Evolutionary conservation across 352 stramenopile genomes (phyloP).

Genomic region (Globisporangium splendens): DNA sequence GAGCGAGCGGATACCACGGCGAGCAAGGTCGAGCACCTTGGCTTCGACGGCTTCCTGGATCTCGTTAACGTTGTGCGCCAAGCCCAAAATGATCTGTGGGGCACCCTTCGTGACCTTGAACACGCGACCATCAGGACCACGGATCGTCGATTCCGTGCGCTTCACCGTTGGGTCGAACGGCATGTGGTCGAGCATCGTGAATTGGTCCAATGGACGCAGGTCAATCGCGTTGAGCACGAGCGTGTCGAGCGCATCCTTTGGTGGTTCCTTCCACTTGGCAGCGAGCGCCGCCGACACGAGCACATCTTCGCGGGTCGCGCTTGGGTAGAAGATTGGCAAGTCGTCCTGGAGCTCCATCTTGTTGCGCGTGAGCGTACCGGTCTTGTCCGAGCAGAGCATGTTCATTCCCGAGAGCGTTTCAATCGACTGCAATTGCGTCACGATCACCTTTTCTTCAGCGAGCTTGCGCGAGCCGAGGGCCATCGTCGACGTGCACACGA

Average conservation of each 20-base stretch:
- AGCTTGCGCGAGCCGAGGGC: slow-evolving; percentile 90
- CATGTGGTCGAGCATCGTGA: slow-evolving; percentile 76
- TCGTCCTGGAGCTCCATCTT: slow-evolving; percentile 94
- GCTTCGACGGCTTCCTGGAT: slow-evolving; percentile 82
- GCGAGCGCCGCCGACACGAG: slow-evolving; percentile 90
- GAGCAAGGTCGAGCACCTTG: slow-evolving; percentile 88
- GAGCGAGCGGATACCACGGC: slow-evolving; percentile 84
- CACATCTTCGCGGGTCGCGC: slow-evolving; percentile 82
- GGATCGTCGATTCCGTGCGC: slow-evolving; percentile 91
- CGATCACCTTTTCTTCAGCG: slow-evolving; percentile 90
- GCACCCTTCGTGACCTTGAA: slow-evolving; percentile 95
- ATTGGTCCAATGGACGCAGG: slow-evolving; percentile 78
- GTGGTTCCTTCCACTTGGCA: slow-evolving; percentile 92
- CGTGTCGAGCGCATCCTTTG: slow-evolving; percentile 92
- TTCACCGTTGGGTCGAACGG: slow-evolving; percentile 87
- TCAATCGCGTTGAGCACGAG: slow-evolving; percentile 88
- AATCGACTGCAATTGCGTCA: slow-evolving; percentile 89
- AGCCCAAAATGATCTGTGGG: slow-evolving; percentile 89
- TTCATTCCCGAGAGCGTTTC: slow-evolving; percentile 92
- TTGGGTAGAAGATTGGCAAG: slow-evolving; percentile 80
- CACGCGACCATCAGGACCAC: slow-evolving; percentile 61
- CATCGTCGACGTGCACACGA: slow-evolving; percentile 92
- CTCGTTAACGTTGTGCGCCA: slow-evolving; percentile 70
- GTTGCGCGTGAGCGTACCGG: slow-evolving; percentile 93
- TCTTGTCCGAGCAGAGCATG: slow-evolving; percentile 96